These are phyloP conservation scores for Ogataea nonfermentans DNA, from an alignment of 805 yeast genomes.

Conservation along the genomic window DNA sequence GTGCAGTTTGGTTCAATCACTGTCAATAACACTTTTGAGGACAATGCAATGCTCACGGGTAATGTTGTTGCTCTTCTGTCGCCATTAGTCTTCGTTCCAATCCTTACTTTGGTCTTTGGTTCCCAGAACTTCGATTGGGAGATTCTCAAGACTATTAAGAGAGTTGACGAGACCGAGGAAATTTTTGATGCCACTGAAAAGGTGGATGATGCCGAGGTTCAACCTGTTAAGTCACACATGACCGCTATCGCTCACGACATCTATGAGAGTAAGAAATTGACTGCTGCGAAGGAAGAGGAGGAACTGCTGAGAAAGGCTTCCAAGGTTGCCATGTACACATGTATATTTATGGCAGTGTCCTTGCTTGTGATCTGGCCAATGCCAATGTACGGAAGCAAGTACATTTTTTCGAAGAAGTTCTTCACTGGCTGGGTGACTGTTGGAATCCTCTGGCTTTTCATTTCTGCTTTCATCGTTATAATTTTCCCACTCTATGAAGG, in stretches of 20 bases:
- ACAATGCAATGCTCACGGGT: slow-evolving; percentile 87
- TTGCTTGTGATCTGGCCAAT: slow-evolving; percentile 83
- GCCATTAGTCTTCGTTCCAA: slow-evolving; percentile 65
- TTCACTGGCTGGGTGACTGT: slow-evolving; percentile 91
- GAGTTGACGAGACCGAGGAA: slow-evolving; percentile 74
- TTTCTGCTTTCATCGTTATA: slow-evolving; percentile 59
- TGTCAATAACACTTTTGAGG: slow-evolving; percentile 64
- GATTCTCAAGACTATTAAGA: slow-evolving; percentile 53
- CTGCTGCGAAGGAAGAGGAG: slow-evolving; percentile 47
- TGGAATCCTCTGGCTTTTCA: slow-evolving; percentile 77
- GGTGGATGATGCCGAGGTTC: slow-evolving; percentile 30
- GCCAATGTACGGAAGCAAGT: slow-evolving; percentile 87
- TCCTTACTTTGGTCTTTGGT: slow-evolving; percentile 60
- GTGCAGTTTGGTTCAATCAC: slow-evolving; percentile 42
- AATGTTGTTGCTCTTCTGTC: slow-evolving; percentile 79
- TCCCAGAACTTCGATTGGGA: slow-evolving; percentile 77
- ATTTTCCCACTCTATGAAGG: slow-evolving; percentile 76
- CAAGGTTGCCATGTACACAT: slow-evolving; percentile 58
- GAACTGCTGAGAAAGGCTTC: slow-evolving; percentile 53
- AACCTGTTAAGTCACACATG: slow-evolving; percentile 31
- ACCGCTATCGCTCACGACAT: slow-evolving; percentile 29
- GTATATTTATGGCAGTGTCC: slow-evolving; percentile 59
- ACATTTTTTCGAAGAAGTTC: slow-evolving; percentile 70
- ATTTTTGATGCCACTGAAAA: slow-evolving; percentile 36
- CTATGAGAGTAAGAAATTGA: slow-evolving; percentile 17